Conservation (phyloP, 2,329 filamentous ascomycete species). For the Epicoccum sorghinum region DNA sequence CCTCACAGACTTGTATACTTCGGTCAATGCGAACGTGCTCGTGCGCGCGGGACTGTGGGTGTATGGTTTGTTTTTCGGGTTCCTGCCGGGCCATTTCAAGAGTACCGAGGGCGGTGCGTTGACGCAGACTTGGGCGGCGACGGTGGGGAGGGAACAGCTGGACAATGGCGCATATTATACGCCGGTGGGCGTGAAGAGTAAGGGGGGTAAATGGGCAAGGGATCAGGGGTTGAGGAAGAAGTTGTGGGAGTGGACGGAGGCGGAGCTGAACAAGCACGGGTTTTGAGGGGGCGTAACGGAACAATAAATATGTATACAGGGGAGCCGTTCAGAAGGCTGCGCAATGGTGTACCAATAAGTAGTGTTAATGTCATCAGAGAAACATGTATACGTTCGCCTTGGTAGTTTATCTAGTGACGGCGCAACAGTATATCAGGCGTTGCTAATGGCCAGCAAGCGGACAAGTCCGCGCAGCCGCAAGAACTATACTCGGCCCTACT, state of each 20-base stretch:
- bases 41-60: conserved; percentile 34
- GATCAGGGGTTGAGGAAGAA: conserved; percentile 44
- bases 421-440: too few relatives aligned
- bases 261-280: conserved; percentile 41
- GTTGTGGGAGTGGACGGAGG: conserved; percentile 49
- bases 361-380: too few relatives aligned
- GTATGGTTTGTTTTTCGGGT: conserved; percentile 26
- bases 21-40: conserved; percentile 30
- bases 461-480: too few relatives aligned
- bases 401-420: too few relatives aligned
- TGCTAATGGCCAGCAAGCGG: too few relatives aligned
- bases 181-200: conserved; percentile 37
- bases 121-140: conserved; percentile 54
- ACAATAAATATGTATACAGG: too few relatives aligned
- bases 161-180: conserved; percentile 52
- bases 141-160: conserved; percentile 41
- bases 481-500: too few relatives aligned
- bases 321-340: too few relatives aligned
- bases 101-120: conserved; percentile 44
- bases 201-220: conserved; percentile 31
- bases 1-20: conserved; percentile 51
- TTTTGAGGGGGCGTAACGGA: conserved; percentile 20
- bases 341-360: too few relatives aligned
- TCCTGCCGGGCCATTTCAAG: conserved; percentile 40
- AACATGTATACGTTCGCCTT: too few relatives aligned